Evolutionary conservation across 2,329 filamentous ascomycete species (phyloP), one percentile per base, ranked within the genome.

Genomic region (Scedosporium apiospermum): DNA sequence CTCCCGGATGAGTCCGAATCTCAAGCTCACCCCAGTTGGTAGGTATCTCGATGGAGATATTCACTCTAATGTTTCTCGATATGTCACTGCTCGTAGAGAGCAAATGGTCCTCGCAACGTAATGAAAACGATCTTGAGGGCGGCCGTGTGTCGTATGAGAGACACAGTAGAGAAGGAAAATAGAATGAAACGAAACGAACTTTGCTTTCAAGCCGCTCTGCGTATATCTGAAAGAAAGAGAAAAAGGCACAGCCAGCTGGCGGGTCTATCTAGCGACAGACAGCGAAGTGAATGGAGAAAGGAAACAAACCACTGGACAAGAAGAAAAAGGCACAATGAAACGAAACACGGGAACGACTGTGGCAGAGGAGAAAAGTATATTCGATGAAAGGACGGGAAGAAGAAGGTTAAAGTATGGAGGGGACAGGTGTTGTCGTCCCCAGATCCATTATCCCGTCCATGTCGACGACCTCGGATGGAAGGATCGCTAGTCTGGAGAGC

Each of bases 191-290:
- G 18, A 58, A 34, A 34, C 14, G 16, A 38, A n/a, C 5, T 26
- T n/a, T 10, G n/a, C 12, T 26, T 23, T 27, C n/a, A 27, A 57
- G 51, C 7, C 51, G 7, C 7, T 6, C 9, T 16, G 51, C 7
- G 6, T 6, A 27, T 18, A 21, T 16, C 27, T 14, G 12, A 46
- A 6, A 27, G 7, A 18, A 44, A 60, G 41, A 60, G 46, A 6
- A 14, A 26, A 60, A 59, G 18, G 57, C 27, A 4, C 46, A 61
- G 59, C 59, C 59, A 61, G 58, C 59, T 61, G 27, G n/a, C 59
- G 6, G 4, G 16, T 26, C 23, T 12, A 61, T 38, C n/a, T 12
- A 12, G n/a, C 23, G 46, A 26, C 30, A 27, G 46, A 55, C 46
- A 26, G 5, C 49, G 30, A 41, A 61, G 16, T 12, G 51, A 26